phyloP scores from a whole-genome alignment of 148 eudicot genomes.

The Euryodendron excelsum region DNA sequence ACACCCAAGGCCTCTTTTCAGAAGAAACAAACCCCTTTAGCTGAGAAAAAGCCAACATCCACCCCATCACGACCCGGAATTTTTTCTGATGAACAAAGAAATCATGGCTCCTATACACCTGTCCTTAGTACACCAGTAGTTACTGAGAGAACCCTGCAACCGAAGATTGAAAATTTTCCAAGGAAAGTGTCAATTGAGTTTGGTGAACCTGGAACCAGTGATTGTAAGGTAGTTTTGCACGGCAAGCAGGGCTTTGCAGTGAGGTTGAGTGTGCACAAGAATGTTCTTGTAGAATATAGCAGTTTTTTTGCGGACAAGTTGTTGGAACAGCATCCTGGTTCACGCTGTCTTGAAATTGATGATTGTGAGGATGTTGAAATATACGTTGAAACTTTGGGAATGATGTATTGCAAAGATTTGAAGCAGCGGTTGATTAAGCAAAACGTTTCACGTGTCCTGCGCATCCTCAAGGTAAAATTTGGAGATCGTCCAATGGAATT shows the following conservation, averaged over 20 bases:
- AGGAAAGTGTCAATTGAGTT: slow-evolving; percentile 86
- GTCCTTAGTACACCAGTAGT: slow-evolving; percentile 24
- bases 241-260: slow-evolving; percentile 82
- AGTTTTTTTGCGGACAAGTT: slow-evolving; percentile 58
- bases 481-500: background rate
- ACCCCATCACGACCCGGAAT: slow-evolving; percentile 25
- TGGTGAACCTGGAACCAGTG: slow-evolving; percentile 82
- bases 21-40: slow-evolving; percentile 38
- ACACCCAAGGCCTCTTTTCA: slow-evolving; percentile 28
- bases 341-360: slow-evolving; percentile 51
- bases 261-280: slow-evolving; percentile 80
- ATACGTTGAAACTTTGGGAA: slow-evolving; percentile 77
- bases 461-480: slow-evolving; percentile 75
- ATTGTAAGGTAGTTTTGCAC: slow-evolving; percentile 61
- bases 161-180: slow-evolving; percentile 51
- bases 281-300: slow-evolving; percentile 50
- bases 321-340: slow-evolving; percentile 35
- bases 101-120: slow-evolving; percentile 23
- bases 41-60: slow-evolving; percentile 36
- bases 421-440: slow-evolving; percentile 80
- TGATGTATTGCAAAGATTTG: slow-evolving; percentile 84
- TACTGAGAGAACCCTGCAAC: slow-evolving; percentile 33
- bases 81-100: slow-evolving; percentile 39
- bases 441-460: slow-evolving; percentile 76
- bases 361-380: slow-evolving; percentile 88